Base-by-base conservation (phyloP, 2,329 filamentous ascomycete species). In the Didymella pomorum region DNA sequence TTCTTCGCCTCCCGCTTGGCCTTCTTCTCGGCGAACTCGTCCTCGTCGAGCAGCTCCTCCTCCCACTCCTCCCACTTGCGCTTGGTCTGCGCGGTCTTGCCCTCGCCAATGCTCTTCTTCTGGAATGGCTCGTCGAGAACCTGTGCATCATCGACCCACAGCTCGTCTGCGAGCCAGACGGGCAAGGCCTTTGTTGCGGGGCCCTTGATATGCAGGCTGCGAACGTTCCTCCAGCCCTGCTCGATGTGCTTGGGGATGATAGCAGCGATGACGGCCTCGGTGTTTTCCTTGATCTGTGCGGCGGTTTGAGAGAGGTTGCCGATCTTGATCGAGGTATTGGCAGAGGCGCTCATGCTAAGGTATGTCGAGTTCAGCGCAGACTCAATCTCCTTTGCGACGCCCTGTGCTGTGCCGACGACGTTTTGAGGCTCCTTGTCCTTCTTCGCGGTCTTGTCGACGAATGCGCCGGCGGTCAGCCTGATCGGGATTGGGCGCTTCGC, bases 131-230 rank as follows among this genome's bases (percentile, higher is more conserved):
- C 80, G 6, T 82, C 79, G 42, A 95, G 81, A 7, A 97, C 87
- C 71, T 92, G 88, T 61, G 87, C 84, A 60, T 89, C 86, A 65
- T 95, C 91, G 16, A 89, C 79, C 93, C 95, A 99, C 64, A 99
- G 83, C 83, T 97, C 93, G 67, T 93, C 89, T 4, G 94, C 91
- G 73, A 97, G 81, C 91, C 93, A 99, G 74, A 99, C 88, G n/a
- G 95, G 95, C 71, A 99, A 83, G 9, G 94, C 90, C 61, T 89
- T 89, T 4, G 94, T 97, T 72, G 91, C 88, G 26, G 92, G 89
- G 3, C 92, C 92, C 84, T 98, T 99, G 82, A 99, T 84, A 78
- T 96, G 93, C 61, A 99, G 81, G 63, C 87, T 86, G 77, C 89
- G 89, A 63, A 98, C 85, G 76, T 94, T 95, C 71, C 86, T 87